These are phyloP conservation scores for Paecilomyces fulvus DNA, from an alignment of 2,329 filamentous ascomycete genomes.

Conservation along the genomic window DNA sequence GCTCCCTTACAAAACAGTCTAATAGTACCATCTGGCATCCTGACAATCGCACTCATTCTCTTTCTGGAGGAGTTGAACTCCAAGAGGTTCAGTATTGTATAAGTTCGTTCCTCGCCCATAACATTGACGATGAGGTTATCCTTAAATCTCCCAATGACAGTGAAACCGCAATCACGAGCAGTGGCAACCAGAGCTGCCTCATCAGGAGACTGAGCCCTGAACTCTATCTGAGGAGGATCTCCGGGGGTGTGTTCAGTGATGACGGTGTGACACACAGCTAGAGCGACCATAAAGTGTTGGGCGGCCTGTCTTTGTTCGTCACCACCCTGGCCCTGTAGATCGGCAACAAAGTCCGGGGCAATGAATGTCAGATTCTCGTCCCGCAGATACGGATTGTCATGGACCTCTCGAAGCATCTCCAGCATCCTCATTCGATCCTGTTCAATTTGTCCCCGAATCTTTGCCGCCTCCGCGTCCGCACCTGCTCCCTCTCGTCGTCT, in stretches of 20 bases:
- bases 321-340: slow-evolving; percentile 70
- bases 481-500: slow-evolving; percentile 83
- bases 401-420: slow-evolving; percentile 59
- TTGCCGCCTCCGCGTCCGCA: slow-evolving; percentile 68
- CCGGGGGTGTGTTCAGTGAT: slow-evolving; percentile 83
- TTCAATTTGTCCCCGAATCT: slow-evolving; percentile 68
- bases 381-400: slow-evolving; percentile 84
- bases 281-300: slow-evolving; percentile 84
- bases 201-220: slow-evolving; percentile 95
- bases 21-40: slow-evolving; percentile 86
- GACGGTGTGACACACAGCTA: slow-evolving; percentile 94
- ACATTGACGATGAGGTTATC: slow-evolving; percentile 81
- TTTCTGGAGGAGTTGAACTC: slow-evolving; percentile 97
- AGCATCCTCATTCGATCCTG: slow-evolving; percentile 67
- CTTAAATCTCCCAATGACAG: slow-evolving; percentile 69
- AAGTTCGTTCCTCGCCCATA: slow-evolving; percentile 75
- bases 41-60: slow-evolving; percentile 93
- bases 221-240: slow-evolving; percentile 83
- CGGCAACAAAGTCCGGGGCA: slow-evolving; percentile 77
- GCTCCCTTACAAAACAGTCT: slow-evolving; percentile 95
- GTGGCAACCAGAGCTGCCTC: slow-evolving; percentile 92
- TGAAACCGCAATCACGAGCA: slow-evolving; percentile 91
- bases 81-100: slow-evolving; percentile 83
- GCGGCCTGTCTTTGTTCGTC: slow-evolving; percentile 68
- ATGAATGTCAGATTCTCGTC: slow-evolving; percentile 89